A percentile compares a stretch with the other conserved stretches of the same genome.
Evolutionary conservation across 1,284 basidiomycete species (phyloP).

Genomic region (Ustilago esculenta): DNA sequence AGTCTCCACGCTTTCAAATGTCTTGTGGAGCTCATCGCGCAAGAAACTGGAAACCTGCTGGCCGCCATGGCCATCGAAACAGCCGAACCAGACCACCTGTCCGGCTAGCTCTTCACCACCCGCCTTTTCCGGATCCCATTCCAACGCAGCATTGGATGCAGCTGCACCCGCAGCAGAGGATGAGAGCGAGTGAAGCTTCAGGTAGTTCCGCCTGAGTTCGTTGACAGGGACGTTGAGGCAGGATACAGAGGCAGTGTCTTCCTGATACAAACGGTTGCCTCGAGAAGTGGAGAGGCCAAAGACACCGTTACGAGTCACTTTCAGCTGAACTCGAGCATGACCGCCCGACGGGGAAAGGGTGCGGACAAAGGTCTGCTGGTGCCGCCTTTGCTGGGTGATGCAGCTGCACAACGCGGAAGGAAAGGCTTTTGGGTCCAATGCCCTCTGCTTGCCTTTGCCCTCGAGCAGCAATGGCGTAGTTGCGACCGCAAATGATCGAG

Average conservation of each 20-base stretch:
- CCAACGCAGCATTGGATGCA: conserved; percentile 39
- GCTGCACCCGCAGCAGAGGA: conserved; percentile 19
- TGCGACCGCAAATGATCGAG: neutral
- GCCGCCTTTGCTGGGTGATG: conserved; percentile 11
- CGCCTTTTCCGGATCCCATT: conserved; percentile 53
- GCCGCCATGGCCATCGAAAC: conserved; percentile 65
- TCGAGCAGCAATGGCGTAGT: neutral
- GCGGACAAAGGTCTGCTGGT: conserved; percentile 41
- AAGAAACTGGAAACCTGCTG: conserved; percentile 57
- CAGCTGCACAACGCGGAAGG: conserved; percentile 4
- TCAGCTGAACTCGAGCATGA: conserved; percentile 43
- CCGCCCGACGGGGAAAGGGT: conserved; percentile 33
- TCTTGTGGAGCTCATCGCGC: conserved; percentile 51
- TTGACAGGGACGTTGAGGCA: conserved; percentile 56
- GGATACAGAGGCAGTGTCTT: conserved; percentile 60
- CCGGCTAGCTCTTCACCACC: conserved; percentile 57
- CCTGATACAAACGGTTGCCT: conserved; percentile 59
- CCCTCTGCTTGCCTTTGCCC: conserved; percentile 32
- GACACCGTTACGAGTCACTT: conserved; percentile 39
- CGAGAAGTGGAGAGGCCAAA: conserved; percentile 53
- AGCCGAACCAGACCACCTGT: conserved; percentile 65
- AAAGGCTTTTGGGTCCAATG: conserved; percentile 4
- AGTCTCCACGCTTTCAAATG: conserved; percentile 54
- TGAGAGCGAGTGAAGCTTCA: conserved; percentile 31
- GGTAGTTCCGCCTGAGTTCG: conserved; percentile 49